phyloP scores from a whole-genome alignment of 441 rosid species.

The Erodium trifolium region DNA sequence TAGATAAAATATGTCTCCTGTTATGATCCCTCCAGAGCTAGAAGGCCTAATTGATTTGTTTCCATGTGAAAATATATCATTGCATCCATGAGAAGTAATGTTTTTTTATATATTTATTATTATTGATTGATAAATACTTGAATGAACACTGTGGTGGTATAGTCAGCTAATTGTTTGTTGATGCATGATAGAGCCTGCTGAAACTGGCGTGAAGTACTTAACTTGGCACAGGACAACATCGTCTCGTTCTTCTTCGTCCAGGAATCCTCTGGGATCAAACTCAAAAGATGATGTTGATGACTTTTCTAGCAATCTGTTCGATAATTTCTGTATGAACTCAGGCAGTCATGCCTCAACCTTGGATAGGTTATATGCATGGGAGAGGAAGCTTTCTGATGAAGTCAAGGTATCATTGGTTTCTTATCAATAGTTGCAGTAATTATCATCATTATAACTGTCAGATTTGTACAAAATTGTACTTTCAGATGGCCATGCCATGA shows the following conservation, averaged over 20 bases:
- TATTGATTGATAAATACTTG: not conserved
- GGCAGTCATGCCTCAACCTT: slow-evolving; percentile 95
- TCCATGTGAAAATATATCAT: too few species aligned
- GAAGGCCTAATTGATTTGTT: too few species aligned
- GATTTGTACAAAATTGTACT: too few species aligned
- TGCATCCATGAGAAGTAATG: too few species aligned
- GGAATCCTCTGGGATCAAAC: slow-evolving; percentile 56
- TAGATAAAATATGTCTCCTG: too few species aligned
- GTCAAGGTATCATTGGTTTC: slow-evolving; percentile 17
- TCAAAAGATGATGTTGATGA: slow-evolving; percentile 55
- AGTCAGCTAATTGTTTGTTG: not conserved
- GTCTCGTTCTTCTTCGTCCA: slow-evolving; percentile 66
- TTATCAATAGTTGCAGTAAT: not conserved
- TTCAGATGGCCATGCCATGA: not conserved
- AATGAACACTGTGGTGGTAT: not conserved
- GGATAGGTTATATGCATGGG: not conserved
- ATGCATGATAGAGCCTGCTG: slow-evolving; percentile 53
- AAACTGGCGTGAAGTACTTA: slow-evolving; percentile 52
- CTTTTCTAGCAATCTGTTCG: slow-evolving; percentile 45
- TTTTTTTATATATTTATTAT: too few species aligned
- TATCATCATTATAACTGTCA: too few species aligned
- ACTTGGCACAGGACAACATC: slow-evolving; percentile 95
- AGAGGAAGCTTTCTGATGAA: too few species aligned
- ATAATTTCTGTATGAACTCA: slow-evolving; percentile 69
- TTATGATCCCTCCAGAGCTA: too few species aligned